Evolutionary conservation across 2,329 filamentous ascomycete species (phyloP).

Genomic region (Pezizomycotina sp.): DNA sequence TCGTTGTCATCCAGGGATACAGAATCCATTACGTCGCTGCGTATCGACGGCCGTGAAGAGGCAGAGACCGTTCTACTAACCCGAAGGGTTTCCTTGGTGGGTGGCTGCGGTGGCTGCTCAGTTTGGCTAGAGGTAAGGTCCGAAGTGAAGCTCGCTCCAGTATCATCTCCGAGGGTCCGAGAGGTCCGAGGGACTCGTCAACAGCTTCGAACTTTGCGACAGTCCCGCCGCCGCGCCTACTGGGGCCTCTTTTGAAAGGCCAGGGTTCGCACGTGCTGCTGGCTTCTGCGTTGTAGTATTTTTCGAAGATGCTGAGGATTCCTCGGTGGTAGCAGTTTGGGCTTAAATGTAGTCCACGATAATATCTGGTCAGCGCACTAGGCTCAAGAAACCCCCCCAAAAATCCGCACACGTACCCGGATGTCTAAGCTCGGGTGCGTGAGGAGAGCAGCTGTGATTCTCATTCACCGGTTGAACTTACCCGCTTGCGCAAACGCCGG

Average conservation of each 20-base stretch:
- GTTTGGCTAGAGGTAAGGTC: constrained; percentile 28
- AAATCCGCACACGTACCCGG: neutral
- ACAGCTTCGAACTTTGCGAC: constrained; percentile 63
- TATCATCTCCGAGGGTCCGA: constrained; percentile 48
- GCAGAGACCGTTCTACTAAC: constrained; percentile 31
- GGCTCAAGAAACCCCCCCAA: neutral
- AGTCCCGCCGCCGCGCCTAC: constrained; percentile 52
- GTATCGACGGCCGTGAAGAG: constrained; percentile 33
- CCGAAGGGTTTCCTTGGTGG: constrained; percentile 50
- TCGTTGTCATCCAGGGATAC: constrained; percentile 56
- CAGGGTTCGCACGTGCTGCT: too few relatives aligned
- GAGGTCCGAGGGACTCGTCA: constrained; percentile 58
- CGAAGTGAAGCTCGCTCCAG: constrained; percentile 27
- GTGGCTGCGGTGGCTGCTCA: constrained; percentile 51
- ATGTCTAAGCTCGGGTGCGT: neutral
- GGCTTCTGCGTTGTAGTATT: too few relatives aligned
- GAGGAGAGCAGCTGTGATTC: too few relatives aligned
- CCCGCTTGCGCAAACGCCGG: too few relatives aligned
- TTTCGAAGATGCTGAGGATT: neutral
- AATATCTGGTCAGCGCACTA: neutral
- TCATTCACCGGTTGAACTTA: too few relatives aligned
- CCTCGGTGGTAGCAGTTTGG: constrained; percentile 2
- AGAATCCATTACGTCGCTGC: constrained; percentile 42
- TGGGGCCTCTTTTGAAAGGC: constrained; percentile 25
- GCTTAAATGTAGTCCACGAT: neutral